A percentile compares a stretch with the other conserved stretches of the same genome.
Conservation (phyloP, 371 early-diverging fungal genomes). For the Conidiobolus incongruus region DNA sequence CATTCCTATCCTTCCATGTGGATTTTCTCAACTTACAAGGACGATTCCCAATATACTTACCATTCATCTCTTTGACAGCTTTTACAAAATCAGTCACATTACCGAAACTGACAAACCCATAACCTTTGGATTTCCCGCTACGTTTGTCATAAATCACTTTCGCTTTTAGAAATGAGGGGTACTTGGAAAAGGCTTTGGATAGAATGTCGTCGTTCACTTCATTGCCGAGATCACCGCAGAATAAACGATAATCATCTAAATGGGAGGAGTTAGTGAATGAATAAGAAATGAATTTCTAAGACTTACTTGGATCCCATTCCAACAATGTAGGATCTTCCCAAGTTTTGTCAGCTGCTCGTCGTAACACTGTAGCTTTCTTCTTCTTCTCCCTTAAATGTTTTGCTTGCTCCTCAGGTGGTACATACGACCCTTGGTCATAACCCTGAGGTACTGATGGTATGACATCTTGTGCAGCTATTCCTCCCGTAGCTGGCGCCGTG, state of each 20-base stretch:
- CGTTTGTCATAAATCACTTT: constrained; percentile 55
- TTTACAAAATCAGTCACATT: constrained; percentile 61
- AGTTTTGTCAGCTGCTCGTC: constrained; percentile 77
- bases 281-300: background rate
- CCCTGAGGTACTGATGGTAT: background rate
- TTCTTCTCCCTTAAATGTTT: constrained; percentile 9
- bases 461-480: too few species aligned
- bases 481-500: too few species aligned
- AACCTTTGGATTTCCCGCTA: constrained; percentile 60
- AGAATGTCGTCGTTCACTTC: constrained; percentile 70
- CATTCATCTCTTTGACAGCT: constrained; percentile 79
- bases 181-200: constrained; percentile 50
- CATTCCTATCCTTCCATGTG: constrained; percentile 86
- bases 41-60: constrained; percentile 89
- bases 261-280: background rate
- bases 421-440: constrained; percentile 3
- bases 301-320: constrained; percentile 70
- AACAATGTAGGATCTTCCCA: constrained; percentile 84
- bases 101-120: constrained; percentile 61
- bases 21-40: constrained; percentile 87
- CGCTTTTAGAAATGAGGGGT: constrained; percentile 47
- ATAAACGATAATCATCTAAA: constrained; percentile 61
- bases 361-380: constrained; percentile 29
- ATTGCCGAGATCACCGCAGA: constrained; percentile 73
- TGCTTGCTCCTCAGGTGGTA: constrained; percentile 5